Evolutionary conservation across 805 yeast genomes (phyloP).

Genomic region (Myxozyma lipomycoides): DNA sequence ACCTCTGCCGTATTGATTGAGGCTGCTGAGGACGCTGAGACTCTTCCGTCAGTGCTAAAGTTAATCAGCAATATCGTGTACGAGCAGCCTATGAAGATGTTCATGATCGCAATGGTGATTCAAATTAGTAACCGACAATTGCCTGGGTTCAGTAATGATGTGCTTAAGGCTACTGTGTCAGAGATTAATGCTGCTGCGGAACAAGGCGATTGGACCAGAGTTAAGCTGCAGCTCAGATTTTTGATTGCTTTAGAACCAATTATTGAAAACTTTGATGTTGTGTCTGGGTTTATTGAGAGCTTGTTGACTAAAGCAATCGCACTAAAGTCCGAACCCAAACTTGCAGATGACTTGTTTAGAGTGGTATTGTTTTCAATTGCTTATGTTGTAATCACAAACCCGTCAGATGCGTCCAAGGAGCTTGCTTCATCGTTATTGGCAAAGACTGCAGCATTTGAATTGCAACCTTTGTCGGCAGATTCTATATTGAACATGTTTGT

Average conservation of each 20-base stretch:
- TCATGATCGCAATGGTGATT: slow-evolving; percentile 63
- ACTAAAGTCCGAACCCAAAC: not conserved
- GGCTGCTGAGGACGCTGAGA: slow-evolving; percentile 2
- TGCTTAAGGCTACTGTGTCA: slow-evolving; percentile 64
- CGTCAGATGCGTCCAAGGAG: slow-evolving; percentile 6
- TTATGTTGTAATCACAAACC: slow-evolving; percentile 14
- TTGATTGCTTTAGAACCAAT: slow-evolving; percentile 64
- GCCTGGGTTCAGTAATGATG: slow-evolving; percentile 61
- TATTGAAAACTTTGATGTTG: slow-evolving; percentile 46
- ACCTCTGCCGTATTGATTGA: slow-evolving; percentile 4
- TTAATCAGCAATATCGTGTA: slow-evolving; percentile 30
- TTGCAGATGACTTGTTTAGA: slow-evolving; percentile 13
- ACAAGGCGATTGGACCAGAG: slow-evolving; percentile 52
- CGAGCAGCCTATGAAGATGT: slow-evolving; percentile 90
- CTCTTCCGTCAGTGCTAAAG: not conserved
- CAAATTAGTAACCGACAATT: slow-evolving; percentile 62
- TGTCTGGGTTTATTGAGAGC: slow-evolving; percentile 46
- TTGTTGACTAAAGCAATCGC: slow-evolving; percentile 55
- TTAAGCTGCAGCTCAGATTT: slow-evolving; percentile 69
- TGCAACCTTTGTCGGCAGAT: slow-evolving; percentile 5
- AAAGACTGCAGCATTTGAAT: slow-evolving; percentile 6
- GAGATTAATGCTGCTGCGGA: slow-evolving; percentile 57
- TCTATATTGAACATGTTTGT: slow-evolving; percentile 19
- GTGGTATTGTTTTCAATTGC: slow-evolving; percentile 14
- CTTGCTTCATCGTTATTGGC: slow-evolving; percentile 4